Evolutionary conservation across 2,329 filamentous ascomycete genomes (phyloP).

Genomic region (Trichocomaceae sp.): DNA sequence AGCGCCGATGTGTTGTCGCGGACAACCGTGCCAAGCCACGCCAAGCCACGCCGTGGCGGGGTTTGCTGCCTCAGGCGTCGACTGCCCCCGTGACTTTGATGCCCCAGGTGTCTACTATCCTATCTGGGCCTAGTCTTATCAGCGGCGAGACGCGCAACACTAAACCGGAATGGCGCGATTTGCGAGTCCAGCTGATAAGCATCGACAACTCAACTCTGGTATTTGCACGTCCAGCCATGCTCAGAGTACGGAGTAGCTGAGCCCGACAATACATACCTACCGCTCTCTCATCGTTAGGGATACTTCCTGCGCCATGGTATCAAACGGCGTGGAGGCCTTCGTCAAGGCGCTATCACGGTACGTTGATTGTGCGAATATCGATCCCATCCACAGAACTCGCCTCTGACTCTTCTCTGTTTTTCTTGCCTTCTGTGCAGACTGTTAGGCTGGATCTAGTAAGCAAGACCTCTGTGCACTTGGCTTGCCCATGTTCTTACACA

Average conservation of each 20-base stretch:
- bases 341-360: conserved; percentile 39
- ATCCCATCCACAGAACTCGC: not conserved
- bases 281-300: not conserved
- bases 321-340: conserved; percentile 29
- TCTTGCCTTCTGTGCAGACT: conserved; percentile 32
- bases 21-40: conserved; percentile 25
- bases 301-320: conserved; percentile 19
- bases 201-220: not conserved
- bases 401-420: conserved; percentile 12
- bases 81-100: not conserved
- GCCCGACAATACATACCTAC: not conserved
- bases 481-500: not conserved
- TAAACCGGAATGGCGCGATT: not conserved
- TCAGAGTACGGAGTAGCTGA: not conserved
- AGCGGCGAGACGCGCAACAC: not conserved
- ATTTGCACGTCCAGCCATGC: not conserved
- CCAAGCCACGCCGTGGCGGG: not conserved
- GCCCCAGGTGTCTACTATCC: too few relatives aligned
- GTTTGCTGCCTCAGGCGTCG: not conserved
- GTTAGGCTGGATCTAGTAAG: conserved; percentile 67
- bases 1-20: conserved; percentile 34
- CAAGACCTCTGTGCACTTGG: conserved; percentile 1
- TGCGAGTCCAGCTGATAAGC: not conserved
- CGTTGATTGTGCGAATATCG: conserved; percentile 12
- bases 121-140: not conserved